Evolutionary conservation across 176 grass and related monocot genomes (phyloP), one percentile per base, ranked within the genome.

Genomic region (Saccharum officinarum): DNA sequence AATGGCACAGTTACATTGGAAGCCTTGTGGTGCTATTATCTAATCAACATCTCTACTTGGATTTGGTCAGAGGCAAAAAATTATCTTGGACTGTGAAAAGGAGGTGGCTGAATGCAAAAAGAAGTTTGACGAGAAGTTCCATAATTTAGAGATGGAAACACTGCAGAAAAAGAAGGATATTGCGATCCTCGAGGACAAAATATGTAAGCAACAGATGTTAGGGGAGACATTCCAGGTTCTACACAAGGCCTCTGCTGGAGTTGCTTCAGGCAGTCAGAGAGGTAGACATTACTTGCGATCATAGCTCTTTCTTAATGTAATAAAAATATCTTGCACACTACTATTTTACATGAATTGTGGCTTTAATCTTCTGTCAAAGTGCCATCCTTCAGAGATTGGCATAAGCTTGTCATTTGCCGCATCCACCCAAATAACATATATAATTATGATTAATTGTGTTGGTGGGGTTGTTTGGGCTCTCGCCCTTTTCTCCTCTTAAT

Each of bases 191-290:
- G 10, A 18, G 63, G 76, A 80, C 4, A 92, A 89, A 84, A n/a
- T 89, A 41, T 76, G 52, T 81, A 83, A 89, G 42, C 91, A 89
- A 37, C 91, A 92, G 57, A 77, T 84, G 10, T 80, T 92, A 40
- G 87, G 83, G 8, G 70, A 86, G 75, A 70, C n/a, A 84, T 80
- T 89, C 71, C 68, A 86, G 87, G 13, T 69, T 82, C 7, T 86
- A 70, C 79, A 59, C 73, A 55, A 76, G 52, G 37, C 55, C 39
- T 76, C 69, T 55, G 9, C 45, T 60, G 82, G 20, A 57, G 73
- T 52, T 82, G 75, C 67, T 87, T 60, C 74, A 83, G 44, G 74
- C 45, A 69, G 37, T 75, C 41, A 69, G 30, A 78, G 25, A 86
- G 87, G 87, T 92, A 86, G 30, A 69, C 47, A 23, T 63, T 22